Evolutionary conservation across 83 land plant species (phyloP).

Genomic region (Picea engelmannii): DNA sequence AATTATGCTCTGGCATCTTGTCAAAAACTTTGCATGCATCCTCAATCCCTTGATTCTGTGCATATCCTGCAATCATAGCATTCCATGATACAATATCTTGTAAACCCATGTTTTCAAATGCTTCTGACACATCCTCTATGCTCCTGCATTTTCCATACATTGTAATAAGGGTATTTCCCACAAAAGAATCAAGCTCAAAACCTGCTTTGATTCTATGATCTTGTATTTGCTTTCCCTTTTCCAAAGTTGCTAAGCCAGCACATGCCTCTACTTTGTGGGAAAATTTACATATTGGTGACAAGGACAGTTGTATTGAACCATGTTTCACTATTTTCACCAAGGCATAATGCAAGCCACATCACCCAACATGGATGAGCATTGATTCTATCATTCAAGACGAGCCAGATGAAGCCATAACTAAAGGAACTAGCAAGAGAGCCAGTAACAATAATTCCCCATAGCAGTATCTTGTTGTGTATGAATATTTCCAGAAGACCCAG

Average conservation of each 20-base stretch:
- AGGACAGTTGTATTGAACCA: too few relatives aligned
- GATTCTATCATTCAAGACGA: conserved; percentile 8
- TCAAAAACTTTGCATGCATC: conserved; percentile 55
- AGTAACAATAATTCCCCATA: conserved; percentile 13
- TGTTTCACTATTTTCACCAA: too few relatives aligned
- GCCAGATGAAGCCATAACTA: conserved; percentile 30
- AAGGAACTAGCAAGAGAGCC: conserved; percentile 17
- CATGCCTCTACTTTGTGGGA: conserved; percentile 9
- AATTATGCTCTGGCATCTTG: conserved; percentile 43
- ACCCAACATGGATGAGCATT: too few relatives aligned
- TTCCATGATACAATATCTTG: conserved; percentile 46
- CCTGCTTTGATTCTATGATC: conserved; percentile 14
- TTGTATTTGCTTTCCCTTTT: conserved; percentile 19
- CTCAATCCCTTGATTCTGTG: conserved; percentile 30
- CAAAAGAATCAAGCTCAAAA: conserved; percentile 20
- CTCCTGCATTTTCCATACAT: conserved; percentile 15
- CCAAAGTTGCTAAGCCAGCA: conserved; percentile 15
- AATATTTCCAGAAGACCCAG: conserved; percentile 30
- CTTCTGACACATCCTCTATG: conserved; percentile 17
- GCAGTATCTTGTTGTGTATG: background rate
- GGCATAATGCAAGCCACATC: too few relatives aligned
- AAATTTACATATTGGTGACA: too few relatives aligned
- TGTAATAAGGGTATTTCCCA: conserved; percentile 16
- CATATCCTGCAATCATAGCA: conserved; percentile 39
- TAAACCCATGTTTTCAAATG: conserved; percentile 50